Evolutionary conservation across 2,329 filamentous ascomycete species (phyloP), one percentile per base, ranked within the genome.

Genomic region (Beauveria pseudobassiana): DNA sequence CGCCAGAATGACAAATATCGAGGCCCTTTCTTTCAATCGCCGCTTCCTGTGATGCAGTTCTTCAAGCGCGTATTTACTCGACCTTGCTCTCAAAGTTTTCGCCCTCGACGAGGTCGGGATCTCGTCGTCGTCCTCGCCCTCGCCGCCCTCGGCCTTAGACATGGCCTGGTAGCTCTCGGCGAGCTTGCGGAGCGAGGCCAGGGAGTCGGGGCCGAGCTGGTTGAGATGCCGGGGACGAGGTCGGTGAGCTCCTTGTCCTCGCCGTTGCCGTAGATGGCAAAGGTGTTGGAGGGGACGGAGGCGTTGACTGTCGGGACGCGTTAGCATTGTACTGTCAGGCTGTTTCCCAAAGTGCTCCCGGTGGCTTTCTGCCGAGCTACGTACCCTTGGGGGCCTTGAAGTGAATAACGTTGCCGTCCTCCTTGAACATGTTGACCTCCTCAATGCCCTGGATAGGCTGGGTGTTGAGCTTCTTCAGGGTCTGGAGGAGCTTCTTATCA

Each of bases 391-490:
- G 95, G 74, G 91, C 91, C 72, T 91, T 89, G 78, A 99, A 99
- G 87, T 99, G 95, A 75, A 99, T 98, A 78, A 99, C 95, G 79
- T 99, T 99, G 79, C 95, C 95, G 77, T 99, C 95, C 76, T 90
- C 89, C 90, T 99, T 99, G 89, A 99, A 99, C 95, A 99, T 99
- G 89, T 99, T 99, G 78, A 99, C 95, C 85, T 99, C 95, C 87
- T 99, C 95, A 73, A 99, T 99, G 69, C 90, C 91, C 84, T 96
- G 93, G 80, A 99, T 98, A 73, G 95, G 95, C 87, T 99, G 95
- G 64, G 96, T 93, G 81, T 98, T 98, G 78, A 99, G 87, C 89
- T 99, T 99, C 90, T 99, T 99, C 69, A 99, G 86, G 66, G 91
- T 83, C 65, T 88, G 87, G 83, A 99, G 95, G 68, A 99, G 91